These are phyloP conservation scores for Chlorella variabilis DNA, from an alignment of 163 green algal genomes.

Conservation along the genomic window DNA sequence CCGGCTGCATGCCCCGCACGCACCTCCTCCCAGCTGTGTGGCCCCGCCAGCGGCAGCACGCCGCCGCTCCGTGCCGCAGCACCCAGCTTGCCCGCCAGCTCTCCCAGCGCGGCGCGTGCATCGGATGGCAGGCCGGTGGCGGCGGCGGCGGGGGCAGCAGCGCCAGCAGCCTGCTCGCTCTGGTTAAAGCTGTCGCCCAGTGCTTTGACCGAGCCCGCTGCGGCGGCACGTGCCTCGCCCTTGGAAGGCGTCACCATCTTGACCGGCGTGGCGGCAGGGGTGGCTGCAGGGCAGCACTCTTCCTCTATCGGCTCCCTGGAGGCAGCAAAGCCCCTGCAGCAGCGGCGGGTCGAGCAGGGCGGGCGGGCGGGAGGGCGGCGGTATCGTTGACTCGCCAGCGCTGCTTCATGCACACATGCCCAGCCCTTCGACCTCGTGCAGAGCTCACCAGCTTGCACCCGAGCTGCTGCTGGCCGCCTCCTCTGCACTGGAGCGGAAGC, in stretches of 20 bases:
- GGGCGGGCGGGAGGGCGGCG: not conserved
- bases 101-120: not conserved
- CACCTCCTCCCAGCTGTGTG: constrained; percentile 24
- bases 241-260: constrained; percentile 10
- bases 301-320: not conserved
- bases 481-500: not conserved
- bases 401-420: not conserved
- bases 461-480: not conserved
- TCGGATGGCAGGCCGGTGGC: not conserved
- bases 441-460: not conserved
- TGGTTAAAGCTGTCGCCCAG: not conserved
- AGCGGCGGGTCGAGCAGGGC: too few relatives aligned
- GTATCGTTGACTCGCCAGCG: too few relatives aligned
- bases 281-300: not conserved
- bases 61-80: not conserved
- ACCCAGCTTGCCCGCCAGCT: constrained; percentile 5
- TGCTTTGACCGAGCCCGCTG: not conserved
- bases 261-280: not conserved
- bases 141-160: not conserved
- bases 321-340: constrained; percentile 4
- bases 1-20: not conserved
- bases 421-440: too few relatives aligned
- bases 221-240: not conserved
- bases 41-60: not conserved
- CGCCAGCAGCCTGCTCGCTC: not conserved